A percentile compares a stretch with the other conserved stretches of the same genome.
Evolutionary conservation across 495 filamentous ascomycete genomes (phyloP).

Genomic region (Apiosordaria backusii): DNA sequence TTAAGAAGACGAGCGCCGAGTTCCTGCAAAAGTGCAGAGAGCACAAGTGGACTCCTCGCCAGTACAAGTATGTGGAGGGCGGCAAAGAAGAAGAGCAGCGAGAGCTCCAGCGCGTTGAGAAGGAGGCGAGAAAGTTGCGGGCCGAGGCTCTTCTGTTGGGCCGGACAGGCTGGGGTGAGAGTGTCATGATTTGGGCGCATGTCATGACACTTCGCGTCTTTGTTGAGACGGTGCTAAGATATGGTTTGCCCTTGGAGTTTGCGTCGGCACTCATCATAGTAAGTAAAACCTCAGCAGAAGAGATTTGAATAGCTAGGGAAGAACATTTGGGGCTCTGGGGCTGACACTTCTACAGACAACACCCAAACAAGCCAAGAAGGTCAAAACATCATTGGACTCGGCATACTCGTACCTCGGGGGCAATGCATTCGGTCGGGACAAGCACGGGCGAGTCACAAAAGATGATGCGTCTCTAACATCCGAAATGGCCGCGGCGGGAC

Average conservation of each 20-base stretch:
- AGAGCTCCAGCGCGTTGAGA: constrained; percentile 74
- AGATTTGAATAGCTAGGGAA: background rate
- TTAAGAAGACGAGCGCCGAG: constrained; percentile 83
- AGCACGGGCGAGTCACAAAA: constrained; percentile 83
- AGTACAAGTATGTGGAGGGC: constrained; percentile 88
- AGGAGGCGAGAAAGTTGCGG: constrained; percentile 82
- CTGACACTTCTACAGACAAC: constrained; percentile 60
- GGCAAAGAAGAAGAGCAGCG: constrained; percentile 81
- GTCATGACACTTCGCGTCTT: constrained; percentile 88
- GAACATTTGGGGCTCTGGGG: background rate
- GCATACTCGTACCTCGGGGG: constrained; percentile 90
- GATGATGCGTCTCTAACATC: constrained; percentile 72
- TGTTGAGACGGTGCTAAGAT: constrained; percentile 93
- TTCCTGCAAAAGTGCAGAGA: constrained; percentile 88
- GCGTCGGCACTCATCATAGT: constrained; percentile 81
- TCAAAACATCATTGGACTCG: constrained; percentile 73
- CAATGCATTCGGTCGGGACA: constrained; percentile 91
- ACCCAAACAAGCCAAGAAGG: constrained; percentile 74
- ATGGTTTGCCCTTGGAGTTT: constrained; percentile 86
- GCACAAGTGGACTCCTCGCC: constrained; percentile 87
- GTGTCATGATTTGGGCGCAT: constrained; percentile 92
- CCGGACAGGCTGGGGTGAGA: constrained; percentile 86
- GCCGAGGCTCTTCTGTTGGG: constrained; percentile 84
- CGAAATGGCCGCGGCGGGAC: constrained; percentile 70
- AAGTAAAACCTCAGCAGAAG: constrained; percentile 30